phyloP scores from a whole-genome alignment of 2,329 filamentous ascomycete species.

The Trichoderma pleuroti region DNA sequence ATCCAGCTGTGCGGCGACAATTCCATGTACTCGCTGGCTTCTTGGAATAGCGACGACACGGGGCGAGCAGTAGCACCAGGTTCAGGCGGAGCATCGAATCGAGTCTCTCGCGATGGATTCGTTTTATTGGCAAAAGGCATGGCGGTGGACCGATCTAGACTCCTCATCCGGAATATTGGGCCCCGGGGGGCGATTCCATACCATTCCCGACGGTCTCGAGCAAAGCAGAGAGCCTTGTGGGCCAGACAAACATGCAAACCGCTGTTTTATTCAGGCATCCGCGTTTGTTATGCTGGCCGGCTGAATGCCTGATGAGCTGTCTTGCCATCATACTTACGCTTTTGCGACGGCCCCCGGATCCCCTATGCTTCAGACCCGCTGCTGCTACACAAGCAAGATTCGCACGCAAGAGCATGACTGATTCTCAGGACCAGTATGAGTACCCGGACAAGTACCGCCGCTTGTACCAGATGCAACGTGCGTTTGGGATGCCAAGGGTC shows the following conservation, averaged over 20 bases:
- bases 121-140: background rate
- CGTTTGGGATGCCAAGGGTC: background rate
- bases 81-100: background rate
- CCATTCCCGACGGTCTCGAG: background rate
- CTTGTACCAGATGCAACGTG: background rate
- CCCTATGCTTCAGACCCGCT: background rate
- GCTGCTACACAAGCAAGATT: slow-evolving; percentile 1
- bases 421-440: background rate
- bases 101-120: background rate
- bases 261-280: background rate
- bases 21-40: background rate
- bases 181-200: background rate
- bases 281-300: background rate
- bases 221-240: background rate
- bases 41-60: background rate
- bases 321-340: background rate
- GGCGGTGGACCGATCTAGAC: background rate
- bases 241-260: background rate
- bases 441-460: background rate
- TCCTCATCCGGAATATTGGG: background rate
- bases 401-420: background rate
- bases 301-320: background rate
- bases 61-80: background rate
- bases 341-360: background rate
- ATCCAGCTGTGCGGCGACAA: background rate